A percentile compares a stretch with the other conserved stretches of the same genome.
Conservation (phyloP, 2,329 filamentous ascomycete genomes). For the Aspergillus luchuensis region DNA sequence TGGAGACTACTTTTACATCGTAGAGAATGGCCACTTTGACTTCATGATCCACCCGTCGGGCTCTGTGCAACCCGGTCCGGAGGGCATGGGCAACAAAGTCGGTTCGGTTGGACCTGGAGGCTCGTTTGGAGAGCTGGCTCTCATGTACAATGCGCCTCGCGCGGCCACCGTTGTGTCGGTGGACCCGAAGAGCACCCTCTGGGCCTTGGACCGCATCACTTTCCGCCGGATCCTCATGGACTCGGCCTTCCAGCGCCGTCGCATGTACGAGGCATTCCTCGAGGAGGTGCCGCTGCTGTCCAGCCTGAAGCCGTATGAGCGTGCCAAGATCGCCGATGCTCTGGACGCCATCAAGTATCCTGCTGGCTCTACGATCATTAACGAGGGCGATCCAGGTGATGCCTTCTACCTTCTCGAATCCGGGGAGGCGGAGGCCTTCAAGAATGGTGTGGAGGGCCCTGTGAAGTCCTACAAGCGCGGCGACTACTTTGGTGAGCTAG, state of each 20-base stretch:
- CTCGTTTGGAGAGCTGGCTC: constrained; percentile 91
- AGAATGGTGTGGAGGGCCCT: constrained; percentile 67
- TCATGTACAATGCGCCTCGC: constrained; percentile 98
- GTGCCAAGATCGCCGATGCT: constrained; percentile 95
- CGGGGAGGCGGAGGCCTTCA: constrained; percentile 84
- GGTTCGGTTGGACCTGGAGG: constrained; percentile 81
- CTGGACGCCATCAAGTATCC: constrained; percentile 87
- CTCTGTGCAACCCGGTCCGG: constrained; percentile 72
- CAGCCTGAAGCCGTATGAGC: constrained; percentile 84
- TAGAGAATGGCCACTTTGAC: constrained; percentile 87
- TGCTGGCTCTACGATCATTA: constrained; percentile 79
- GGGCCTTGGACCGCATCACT: constrained; percentile 92
- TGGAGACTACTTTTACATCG: constrained; percentile 96
- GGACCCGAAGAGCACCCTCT: constrained; percentile 76
- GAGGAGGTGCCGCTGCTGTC: constrained; percentile 88
- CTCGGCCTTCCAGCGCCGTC: constrained; percentile 89
- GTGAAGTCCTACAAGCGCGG: constrained; percentile 86
- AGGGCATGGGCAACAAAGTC: constrained; percentile 82
- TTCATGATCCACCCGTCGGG: constrained; percentile 84
- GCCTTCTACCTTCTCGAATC: constrained; percentile 89
- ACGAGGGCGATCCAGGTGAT: constrained; percentile 86
- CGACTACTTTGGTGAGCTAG: constrained; percentile 96
- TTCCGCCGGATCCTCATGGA: constrained; percentile 99
- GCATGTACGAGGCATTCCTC: constrained; percentile 96
- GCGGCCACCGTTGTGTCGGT: constrained; percentile 90